Evolutionary conservation across 768 basidiomycete species (phyloP), one percentile per base, ranked within the genome.

Genomic region (Tricholoma terreum): DNA sequence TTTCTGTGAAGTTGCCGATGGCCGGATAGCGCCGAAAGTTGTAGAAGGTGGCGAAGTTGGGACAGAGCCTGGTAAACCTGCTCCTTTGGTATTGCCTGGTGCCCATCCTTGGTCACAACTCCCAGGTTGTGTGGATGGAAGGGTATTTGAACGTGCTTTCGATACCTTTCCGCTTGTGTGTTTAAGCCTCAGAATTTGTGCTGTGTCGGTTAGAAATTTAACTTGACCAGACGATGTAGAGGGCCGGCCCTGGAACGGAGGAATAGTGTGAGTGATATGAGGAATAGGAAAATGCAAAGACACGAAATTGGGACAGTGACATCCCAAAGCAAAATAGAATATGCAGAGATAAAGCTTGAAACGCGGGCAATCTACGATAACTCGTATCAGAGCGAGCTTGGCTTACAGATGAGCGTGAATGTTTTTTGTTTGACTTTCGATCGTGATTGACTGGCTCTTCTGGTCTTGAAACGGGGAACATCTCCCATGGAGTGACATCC

Each of bases 401-500:
- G 65, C 66, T 65, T 58, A 67, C 66, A 40, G 61, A 61, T 58
- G 54, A 61, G 40, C 54, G 61, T 30, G 57, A 35, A 34, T 38
- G 40, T 57, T 56, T 66, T 60, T 56, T 54, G 31, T 35, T 56
- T 19, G 58, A 38, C 21, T 50, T 36, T 17, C 40, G 14, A 34
- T 21, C 24, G 24, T 6, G 24, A 46, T 31, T 36, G 49, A 57
- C 30, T 12, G 36, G 22, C 31, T 60, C 45, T 55, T 56, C 35
- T 24, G 14, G 38, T 42, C 46, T 36, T 40, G 61, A 55, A 46
- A 54, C 31, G 15, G 74, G 70, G 40, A 56, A 61, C 46, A 73
- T 61, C 57, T 74, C 74, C 74, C 73, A 73, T 53, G 71, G 71
- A 33, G 64, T 70, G 15, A 72, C 69, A 40, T 70, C 69, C 40